These are phyloP conservation scores for Hypholoma sublateritium DNA, from an alignment of 768 basidiomycete genomes.

Conservation along the genomic window DNA sequence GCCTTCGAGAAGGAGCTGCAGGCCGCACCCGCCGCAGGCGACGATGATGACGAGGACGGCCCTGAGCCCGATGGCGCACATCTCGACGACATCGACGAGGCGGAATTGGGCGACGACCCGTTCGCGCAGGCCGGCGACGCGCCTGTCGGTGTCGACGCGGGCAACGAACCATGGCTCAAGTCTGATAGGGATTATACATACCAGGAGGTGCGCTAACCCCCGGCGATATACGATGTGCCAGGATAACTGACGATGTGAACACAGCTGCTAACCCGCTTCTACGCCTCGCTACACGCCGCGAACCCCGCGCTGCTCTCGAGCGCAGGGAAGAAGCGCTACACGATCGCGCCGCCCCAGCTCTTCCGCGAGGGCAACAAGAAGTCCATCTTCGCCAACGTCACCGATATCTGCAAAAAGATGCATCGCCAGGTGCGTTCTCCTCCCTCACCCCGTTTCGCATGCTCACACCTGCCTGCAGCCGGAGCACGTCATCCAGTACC, in stretches of 20 bases:
- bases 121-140: conserved; percentile 62
- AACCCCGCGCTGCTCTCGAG: conserved; percentile 87
- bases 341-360: conserved; percentile 93
- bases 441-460: no score
- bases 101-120: conserved; percentile 86
- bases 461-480: conserved; percentile 37
- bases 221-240: background rate
- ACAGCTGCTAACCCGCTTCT: conserved; percentile 92
- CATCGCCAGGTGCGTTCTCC: conserved; percentile 57
- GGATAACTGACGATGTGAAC: conserved; percentile 2
- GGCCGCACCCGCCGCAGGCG: conserved; percentile 40
- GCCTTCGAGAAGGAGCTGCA: conserved; percentile 93
- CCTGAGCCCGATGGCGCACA: conserved; percentile 59
- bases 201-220: conserved; percentile 63
- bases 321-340: conserved; percentile 90
- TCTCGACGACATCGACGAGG: conserved; percentile 71
- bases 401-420: conserved; percentile 98
- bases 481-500: conserved; percentile 95
- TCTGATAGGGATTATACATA: conserved; percentile 97
- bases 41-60: conserved; percentile 55
- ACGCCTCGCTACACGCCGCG: conserved; percentile 85
- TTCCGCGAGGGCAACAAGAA: conserved; percentile 97
- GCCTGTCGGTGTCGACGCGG: conserved; percentile 65
- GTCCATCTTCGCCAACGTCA: conserved; percentile 94
- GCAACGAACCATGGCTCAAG: conserved; percentile 86